A percentile compares a stretch with the other conserved stretches of the same genome.
These are phyloP conservation scores for Aspergillus uvarum DNA, from an alignment of 2,329 filamentous ascomycete genomes.

Conservation along the genomic window DNA sequence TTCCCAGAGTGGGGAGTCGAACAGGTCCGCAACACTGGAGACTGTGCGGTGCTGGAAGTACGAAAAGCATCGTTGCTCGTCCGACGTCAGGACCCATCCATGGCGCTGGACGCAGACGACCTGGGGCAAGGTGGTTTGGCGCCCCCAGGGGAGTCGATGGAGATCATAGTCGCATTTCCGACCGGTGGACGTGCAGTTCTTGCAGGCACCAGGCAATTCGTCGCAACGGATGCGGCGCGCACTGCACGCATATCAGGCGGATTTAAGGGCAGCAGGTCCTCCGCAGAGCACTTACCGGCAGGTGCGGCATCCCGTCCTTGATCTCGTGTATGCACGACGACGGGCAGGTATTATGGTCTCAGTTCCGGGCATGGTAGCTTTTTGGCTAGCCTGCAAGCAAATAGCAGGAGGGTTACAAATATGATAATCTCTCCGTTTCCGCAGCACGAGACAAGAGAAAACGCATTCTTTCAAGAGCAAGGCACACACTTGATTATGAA, in stretches of 20 bases:
- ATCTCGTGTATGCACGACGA: not conserved
- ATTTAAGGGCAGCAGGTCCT: no score
- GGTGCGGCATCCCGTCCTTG: not conserved
- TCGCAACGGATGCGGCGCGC: not conserved
- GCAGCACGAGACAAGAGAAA: no score
- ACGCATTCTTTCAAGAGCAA: no score
- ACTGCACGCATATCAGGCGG: not conserved
- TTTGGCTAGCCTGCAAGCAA: no score
- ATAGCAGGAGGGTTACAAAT: no score
- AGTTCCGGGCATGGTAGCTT: not conserved
- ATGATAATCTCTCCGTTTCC: no score
- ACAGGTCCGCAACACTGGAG: not conserved
- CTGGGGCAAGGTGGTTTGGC: no score
- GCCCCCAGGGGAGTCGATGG: not conserved
- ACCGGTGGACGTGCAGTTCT: not conserved
- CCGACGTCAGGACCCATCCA: not conserved
- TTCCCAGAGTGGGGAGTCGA: not conserved
- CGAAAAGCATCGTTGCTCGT: not conserved
- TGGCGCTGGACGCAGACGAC: no score
- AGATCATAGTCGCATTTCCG: slow-evolving; percentile 1
- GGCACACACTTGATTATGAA: no score
- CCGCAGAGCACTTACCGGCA: not conserved
- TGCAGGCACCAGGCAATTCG: not conserved
- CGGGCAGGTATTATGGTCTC: no score
- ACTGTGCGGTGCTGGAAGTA: not conserved